These are phyloP conservation scores for Chenopodium quinoa DNA, from an alignment of 148 eudicot genomes.

Conservation along the genomic window DNA sequence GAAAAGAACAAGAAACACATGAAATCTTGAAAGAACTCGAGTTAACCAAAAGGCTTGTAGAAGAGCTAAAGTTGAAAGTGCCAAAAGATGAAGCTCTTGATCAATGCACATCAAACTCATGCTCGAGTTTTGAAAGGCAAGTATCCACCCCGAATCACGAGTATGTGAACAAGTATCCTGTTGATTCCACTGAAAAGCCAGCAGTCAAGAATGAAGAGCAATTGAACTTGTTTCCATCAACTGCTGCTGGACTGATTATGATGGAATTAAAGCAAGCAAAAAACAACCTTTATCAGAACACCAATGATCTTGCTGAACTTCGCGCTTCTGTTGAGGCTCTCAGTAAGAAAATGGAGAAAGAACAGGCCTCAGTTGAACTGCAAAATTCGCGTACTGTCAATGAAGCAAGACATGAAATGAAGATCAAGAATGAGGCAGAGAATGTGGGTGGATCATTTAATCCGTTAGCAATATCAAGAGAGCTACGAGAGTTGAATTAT, in stretches of 20 bases:
- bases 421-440: not conserved
- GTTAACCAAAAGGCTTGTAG: conserved; percentile 56
- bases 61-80: conserved; percentile 56
- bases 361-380: conserved; percentile 25
- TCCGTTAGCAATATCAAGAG: conserved; percentile 35
- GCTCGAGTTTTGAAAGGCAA: conserved; percentile 8
- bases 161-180: conserved; percentile 10
- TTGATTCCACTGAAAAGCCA: not conserved
- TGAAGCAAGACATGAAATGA: conserved; percentile 6
- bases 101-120: conserved; percentile 17
- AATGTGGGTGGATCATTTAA: conserved; percentile 16
- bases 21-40: conserved; percentile 63
- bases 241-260: conserved; percentile 48
- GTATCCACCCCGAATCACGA: conserved; percentile 23
- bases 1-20: conserved; percentile 68
- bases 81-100: conserved; percentile 44
- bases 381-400: conserved; percentile 11
- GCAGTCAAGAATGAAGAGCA: conserved; percentile 17
- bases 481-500: conserved; percentile 45
- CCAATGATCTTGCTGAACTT: conserved; percentile 61
- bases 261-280: conserved; percentile 76
- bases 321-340: conserved; percentile 63
- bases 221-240: conserved; percentile 29
- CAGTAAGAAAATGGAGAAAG: conserved; percentile 52
- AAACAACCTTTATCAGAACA: conserved; percentile 48